Base-by-base conservation (phyloP, 2,329 filamentous ascomycete genomes). In the Hymenoscyphus linearis region DNA sequence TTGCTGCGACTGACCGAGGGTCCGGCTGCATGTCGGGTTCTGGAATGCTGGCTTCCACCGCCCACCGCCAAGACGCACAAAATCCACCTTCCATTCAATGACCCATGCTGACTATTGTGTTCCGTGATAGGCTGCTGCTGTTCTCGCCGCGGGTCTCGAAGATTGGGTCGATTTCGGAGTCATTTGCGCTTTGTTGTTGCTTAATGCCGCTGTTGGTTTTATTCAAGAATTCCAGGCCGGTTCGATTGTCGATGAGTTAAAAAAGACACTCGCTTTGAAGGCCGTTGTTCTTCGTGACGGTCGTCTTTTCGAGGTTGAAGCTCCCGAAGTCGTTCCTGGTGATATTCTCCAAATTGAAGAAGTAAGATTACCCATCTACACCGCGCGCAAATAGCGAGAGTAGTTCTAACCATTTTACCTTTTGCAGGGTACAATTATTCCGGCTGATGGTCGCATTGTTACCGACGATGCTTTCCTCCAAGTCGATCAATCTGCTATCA, bases 151-250 rank as follows among this genome's bases (percentile, higher is more conserved):
- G 64, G 90, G 89, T 85, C 85, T 96, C 50, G 77, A 89, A 76
- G 89, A 95, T 71, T 96, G 91, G 91, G 89, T 96, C 66, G 91
- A 96, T 79, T 93, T 96, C 72, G 91, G 90, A 81, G 91, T 96
- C 72, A 96, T 96, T 69, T 91, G 88, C 76, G 91, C 79, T 72
- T 82, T 96, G 57, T 83, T 96, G 10, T 75, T 96, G 67, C 88
- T 96, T 66, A 96, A 96, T 79, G 91, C 91, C 50, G 79, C 78
- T 66, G 91, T 96, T 66, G 91, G 91, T 78, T 96, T 96, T 77
- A 80, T 93, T 63, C 91, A 96, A 76, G 91, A 96, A 78, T 96
- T 83, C 77, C 90, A 96, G 77, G 91, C 91, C 64, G 91, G 90
- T 74, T 93, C 89, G 60, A 95, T 96, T 66, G 91, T 96, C 77